Conservation (phyloP, 2,329 filamentous ascomycete species). For the Gaeumannomyces sp. region DNA sequence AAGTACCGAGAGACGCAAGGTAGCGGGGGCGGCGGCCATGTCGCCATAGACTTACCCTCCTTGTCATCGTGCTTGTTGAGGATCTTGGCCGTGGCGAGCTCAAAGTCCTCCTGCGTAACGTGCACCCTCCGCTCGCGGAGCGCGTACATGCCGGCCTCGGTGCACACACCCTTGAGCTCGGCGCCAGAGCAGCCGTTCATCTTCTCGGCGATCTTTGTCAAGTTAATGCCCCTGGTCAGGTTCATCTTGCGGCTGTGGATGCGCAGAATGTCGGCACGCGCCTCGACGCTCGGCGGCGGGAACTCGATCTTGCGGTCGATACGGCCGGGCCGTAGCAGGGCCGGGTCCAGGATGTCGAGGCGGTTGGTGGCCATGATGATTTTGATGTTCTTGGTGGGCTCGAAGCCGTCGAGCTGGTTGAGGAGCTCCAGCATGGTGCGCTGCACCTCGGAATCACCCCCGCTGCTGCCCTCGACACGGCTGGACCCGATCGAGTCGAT, state of each 20-base stretch:
- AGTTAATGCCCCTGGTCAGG: conserved; percentile 90
- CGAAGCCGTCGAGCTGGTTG: conserved; percentile 97
- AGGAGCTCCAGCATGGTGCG: conserved; percentile 97
- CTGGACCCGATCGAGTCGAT: conserved; percentile 98
- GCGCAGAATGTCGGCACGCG: conserved; percentile 91
- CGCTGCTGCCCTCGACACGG: conserved; percentile 89
- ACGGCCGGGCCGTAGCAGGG: conserved; percentile 87
- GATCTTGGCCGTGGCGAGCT: conserved; percentile 96
- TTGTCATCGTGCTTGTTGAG: conserved; percentile 99
- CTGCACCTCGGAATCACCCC: conserved; percentile 96
- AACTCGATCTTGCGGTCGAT: conserved; percentile 99
- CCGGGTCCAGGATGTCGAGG: conserved; percentile 93
- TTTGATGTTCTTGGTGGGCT: conserved; percentile 99
- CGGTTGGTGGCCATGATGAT: conserved; percentile 99
- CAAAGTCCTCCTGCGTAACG: conserved; percentile 98
- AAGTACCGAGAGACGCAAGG: not conserved
- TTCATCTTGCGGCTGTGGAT: conserved; percentile 99
- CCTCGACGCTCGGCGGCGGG: conserved; percentile 91
- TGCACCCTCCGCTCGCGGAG: conserved; percentile 92
- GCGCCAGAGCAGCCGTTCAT: conserved; percentile 99
- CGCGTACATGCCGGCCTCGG: conserved; percentile 97
- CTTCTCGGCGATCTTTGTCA: conserved; percentile 98
- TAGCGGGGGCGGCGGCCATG: too few relatives aligned
- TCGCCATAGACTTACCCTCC: conserved; percentile 48
- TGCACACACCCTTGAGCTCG: conserved; percentile 97